Evolutionary conservation across 2,329 filamentous ascomycete genomes (phyloP).

Genomic region (Graphium sp.): DNA sequence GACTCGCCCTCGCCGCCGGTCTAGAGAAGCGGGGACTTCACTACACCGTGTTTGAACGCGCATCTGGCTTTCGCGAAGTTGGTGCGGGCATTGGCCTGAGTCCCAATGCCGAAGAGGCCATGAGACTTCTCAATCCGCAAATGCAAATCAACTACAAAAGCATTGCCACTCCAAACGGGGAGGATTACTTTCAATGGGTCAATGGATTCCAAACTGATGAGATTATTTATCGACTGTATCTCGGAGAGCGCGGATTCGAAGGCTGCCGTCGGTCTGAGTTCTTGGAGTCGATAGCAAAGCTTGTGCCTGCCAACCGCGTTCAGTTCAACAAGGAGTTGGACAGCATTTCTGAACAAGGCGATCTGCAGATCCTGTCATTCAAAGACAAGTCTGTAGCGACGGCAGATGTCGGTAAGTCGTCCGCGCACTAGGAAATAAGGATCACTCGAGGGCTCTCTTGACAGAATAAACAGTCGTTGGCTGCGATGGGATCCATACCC

Average conservation of each 20-base stretch:
- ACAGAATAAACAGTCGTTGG: constrained; percentile 26
- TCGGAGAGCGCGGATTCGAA: constrained; percentile 23
- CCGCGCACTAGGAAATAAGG: background rate
- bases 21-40: constrained; percentile 17
- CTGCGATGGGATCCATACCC: constrained; percentile 48
- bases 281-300: constrained; percentile 10
- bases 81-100: constrained; percentile 25
- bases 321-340: constrained; percentile 1
- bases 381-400: background rate
- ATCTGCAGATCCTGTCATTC: constrained; percentile 1
- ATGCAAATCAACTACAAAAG: background rate
- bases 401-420: constrained; percentile 3
- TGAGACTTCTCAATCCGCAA: background rate
- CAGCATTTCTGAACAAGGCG: background rate
- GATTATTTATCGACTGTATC: constrained; percentile 15
- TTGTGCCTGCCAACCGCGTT: background rate
- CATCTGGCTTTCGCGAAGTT: constrained; percentile 15
- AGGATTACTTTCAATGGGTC: constrained; percentile 25
- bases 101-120: constrained; percentile 13
- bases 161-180: constrained; percentile 12
- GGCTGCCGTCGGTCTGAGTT: constrained; percentile 21
- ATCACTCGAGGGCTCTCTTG: background rate
- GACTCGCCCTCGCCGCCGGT: constrained; percentile 20
- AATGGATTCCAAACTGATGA: constrained; percentile 15
- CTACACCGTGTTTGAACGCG: constrained; percentile 23